Conservation (phyloP, 345 rosid species). For the Ceriops zippeliana region DNA sequence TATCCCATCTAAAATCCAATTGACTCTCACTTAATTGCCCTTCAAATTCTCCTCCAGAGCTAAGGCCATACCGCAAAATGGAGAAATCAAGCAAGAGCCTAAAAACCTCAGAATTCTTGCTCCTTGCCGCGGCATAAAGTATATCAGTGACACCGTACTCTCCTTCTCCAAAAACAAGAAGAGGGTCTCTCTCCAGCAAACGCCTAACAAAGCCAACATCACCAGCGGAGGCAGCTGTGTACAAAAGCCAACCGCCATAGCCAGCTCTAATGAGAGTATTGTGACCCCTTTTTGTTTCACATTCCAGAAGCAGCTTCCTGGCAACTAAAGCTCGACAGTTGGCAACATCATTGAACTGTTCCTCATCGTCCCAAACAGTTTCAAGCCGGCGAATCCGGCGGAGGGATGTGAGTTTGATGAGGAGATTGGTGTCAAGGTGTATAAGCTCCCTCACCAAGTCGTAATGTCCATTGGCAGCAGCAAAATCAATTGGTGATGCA, state of each 20-base stretch:
- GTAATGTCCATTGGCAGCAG: slow-evolving; percentile 91
- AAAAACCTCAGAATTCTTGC: slow-evolving; percentile 64
- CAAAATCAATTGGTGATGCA: slow-evolving; percentile 92
- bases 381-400: slow-evolving; percentile 96
- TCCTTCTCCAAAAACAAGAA: slow-evolving; percentile 94
- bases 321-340: slow-evolving; percentile 72
- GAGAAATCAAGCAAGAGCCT: slow-evolving; percentile 49
- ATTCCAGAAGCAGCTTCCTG: slow-evolving; percentile 49
- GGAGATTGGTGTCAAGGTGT: slow-evolving; percentile 83
- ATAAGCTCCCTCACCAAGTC: slow-evolving; percentile 83
- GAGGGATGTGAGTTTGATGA: slow-evolving; percentile 93
- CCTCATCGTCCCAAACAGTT: slow-evolving; percentile 92
- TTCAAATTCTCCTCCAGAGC: slow-evolving; percentile 33
- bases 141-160: slow-evolving; percentile 91
- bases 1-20: slow-evolving; percentile 52
- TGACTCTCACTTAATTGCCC: slow-evolving; percentile 33
- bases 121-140: slow-evolving; percentile 75
- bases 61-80: slow-evolving; percentile 29
- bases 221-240: slow-evolving; percentile 95
- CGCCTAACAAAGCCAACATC: slow-evolving; percentile 63
- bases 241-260: slow-evolving; percentile 93
- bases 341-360: slow-evolving; percentile 52
- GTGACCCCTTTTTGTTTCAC: slow-evolving; percentile 47
- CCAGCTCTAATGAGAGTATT: slow-evolving; percentile 82
- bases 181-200: slow-evolving; percentile 67